These are phyloP conservation scores for Tricholoma terreum DNA, from an alignment of 768 basidiomycete species.

Conservation along the genomic window DNA sequence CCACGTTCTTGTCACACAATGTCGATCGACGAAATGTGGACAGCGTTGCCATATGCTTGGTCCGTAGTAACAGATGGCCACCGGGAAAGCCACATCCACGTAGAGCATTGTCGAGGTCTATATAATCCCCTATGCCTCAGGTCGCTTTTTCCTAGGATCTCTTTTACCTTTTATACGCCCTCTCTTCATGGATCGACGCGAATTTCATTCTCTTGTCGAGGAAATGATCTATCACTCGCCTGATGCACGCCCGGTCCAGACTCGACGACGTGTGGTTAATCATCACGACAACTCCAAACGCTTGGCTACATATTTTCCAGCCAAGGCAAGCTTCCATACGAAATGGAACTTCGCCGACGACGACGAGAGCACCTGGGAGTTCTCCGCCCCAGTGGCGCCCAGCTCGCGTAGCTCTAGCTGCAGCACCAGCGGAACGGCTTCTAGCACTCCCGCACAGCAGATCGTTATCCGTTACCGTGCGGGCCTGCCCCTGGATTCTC, in stretches of 20 bases:
- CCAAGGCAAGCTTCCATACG: constrained; percentile 19
- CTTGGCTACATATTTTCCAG: constrained; percentile 34
- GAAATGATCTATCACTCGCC: constrained; percentile 9
- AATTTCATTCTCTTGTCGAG: constrained; percentile 11
- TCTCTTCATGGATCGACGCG: constrained; percentile 12
- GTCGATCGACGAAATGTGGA: constrained; percentile 1
- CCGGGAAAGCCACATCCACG: background rate
- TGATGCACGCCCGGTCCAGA: background rate
- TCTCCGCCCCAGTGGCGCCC: constrained; percentile 25
- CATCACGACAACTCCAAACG: constrained; percentile 25
- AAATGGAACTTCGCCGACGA: constrained; percentile 23
- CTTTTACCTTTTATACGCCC: background rate
- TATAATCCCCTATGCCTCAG: background rate
- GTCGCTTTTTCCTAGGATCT: background rate
- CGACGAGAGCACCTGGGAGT: constrained; percentile 36
- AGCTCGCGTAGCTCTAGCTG: constrained; percentile 22
- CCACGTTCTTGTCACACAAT: constrained; percentile 1
- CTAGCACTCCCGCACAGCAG: constrained; percentile 38
- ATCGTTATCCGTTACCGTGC: constrained; percentile 37
- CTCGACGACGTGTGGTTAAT: constrained; percentile 3
- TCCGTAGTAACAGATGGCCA: constrained; percentile 2
- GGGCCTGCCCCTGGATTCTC: constrained; percentile 24
- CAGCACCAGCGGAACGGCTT: constrained; percentile 20
- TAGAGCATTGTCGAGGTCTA: background rate
- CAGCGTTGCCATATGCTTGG: background rate